Percentiles rank a stretch among this genome's conserved stretches.
phyloP scores from a whole-genome alignment of 2,329 filamentous ascomycete genomes.

The Xylariomycetidae sp. region DNA sequence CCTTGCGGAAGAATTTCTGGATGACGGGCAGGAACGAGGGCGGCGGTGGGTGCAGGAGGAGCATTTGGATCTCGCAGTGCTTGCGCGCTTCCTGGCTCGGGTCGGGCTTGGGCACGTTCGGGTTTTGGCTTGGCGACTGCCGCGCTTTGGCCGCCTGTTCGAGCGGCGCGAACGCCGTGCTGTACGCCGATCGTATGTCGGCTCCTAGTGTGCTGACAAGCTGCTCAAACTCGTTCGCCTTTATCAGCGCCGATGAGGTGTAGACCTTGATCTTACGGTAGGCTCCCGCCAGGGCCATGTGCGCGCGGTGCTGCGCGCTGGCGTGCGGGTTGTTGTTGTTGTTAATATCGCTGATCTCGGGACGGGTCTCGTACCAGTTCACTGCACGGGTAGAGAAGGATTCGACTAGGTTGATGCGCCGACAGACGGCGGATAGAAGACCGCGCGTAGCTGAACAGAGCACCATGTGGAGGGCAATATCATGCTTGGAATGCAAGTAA shows the following conservation, averaged over 20 bases:
- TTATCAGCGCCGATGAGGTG: constrained; percentile 48
- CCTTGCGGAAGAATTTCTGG: constrained; percentile 58
- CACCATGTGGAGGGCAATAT: constrained; percentile 58
- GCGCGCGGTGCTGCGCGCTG: constrained; percentile 33
- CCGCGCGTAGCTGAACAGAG: constrained; percentile 71
- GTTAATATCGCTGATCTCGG: constrained; percentile 37
- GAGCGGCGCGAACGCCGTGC: constrained; percentile 38
- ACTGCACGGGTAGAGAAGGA: constrained; percentile 43
- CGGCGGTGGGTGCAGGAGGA: constrained; percentile 44
- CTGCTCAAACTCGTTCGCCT: constrained; percentile 57
- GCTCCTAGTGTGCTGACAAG: constrained; percentile 47
- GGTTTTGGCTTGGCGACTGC: constrained; percentile 34
- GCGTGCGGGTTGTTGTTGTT: too few relatives aligned
- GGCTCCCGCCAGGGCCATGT: constrained; percentile 50
- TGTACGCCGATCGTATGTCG: constrained; percentile 49
- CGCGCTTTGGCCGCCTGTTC: constrained; percentile 40
- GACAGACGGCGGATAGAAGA: constrained; percentile 65
- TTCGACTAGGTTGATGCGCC: constrained; percentile 57
- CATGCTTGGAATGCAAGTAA: constrained; percentile 50
- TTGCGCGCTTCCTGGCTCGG: constrained; percentile 34
- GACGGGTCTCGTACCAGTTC: constrained; percentile 43
- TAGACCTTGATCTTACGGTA: constrained; percentile 51
- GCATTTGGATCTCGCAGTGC: constrained; percentile 47
- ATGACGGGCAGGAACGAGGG: constrained; percentile 51
- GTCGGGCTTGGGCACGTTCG: constrained; percentile 30